Conservation (phyloP, 2,329 filamentous ascomycete genomes). For the Calycina herbarum region DNA sequence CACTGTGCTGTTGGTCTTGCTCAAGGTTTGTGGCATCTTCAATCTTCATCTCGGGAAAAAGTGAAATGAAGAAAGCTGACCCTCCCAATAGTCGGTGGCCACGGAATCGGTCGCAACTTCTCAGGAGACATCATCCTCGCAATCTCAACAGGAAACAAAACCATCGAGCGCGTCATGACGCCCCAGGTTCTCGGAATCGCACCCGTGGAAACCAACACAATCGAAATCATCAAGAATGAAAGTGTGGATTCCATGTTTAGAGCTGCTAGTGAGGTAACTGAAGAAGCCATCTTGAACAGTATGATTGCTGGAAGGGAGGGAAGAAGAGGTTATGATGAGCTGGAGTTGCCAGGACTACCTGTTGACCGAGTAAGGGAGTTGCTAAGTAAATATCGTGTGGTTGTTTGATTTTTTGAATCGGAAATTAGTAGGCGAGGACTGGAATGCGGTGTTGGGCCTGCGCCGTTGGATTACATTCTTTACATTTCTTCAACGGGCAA, state of each 20-base stretch:
- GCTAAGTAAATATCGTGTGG: slow-evolving; percentile 25
- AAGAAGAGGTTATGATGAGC: slow-evolving; percentile 53
- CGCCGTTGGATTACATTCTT: background rate
- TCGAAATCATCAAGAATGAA: slow-evolving; percentile 55
- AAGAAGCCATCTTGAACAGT: slow-evolving; percentile 67
- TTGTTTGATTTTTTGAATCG: slow-evolving; percentile 17
- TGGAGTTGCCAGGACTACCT: slow-evolving; percentile 51
- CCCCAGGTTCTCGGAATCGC: slow-evolving; percentile 30
- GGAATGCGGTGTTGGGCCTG: background rate
- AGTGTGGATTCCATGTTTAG: slow-evolving; percentile 63
- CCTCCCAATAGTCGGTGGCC: slow-evolving; percentile 51
- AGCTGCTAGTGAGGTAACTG: slow-evolving; percentile 60
- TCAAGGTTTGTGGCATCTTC: slow-evolving; percentile 23
- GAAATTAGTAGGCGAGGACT: background rate
- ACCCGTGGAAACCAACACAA: slow-evolving; percentile 43
- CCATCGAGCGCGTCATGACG: slow-evolving; percentile 29
- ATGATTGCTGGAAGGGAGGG: slow-evolving; percentile 59
- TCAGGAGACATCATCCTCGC: slow-evolving; percentile 69
- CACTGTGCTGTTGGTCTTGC: slow-evolving; percentile 62
- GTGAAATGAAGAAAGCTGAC: background rate
- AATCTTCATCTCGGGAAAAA: too few species aligned
- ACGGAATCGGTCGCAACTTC: slow-evolving; percentile 53
- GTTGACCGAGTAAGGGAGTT: slow-evolving; percentile 38
- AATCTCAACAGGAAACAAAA: slow-evolving; percentile 58
- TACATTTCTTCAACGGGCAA: background rate